Conservation (phyloP, 768 basidiomycete genomes). For the Collybia mongolica region DNA sequence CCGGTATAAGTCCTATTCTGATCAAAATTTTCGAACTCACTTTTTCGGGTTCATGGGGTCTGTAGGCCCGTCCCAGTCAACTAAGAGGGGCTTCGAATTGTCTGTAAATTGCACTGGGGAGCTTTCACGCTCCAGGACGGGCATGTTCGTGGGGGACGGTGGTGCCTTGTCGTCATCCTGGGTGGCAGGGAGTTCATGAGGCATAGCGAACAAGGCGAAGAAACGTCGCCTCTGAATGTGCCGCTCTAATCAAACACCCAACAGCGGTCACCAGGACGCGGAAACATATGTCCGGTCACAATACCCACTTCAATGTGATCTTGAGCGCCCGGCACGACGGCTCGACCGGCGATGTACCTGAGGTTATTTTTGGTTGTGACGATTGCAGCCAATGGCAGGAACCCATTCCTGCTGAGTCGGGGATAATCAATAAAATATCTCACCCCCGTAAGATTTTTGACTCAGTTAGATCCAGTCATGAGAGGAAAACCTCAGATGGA, state of each 20-base stretch:
- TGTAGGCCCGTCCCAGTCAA: conserved; percentile 64
- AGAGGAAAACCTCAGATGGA: too few relatives aligned
- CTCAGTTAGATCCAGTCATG: too few relatives aligned
- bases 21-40: conserved; percentile 24
- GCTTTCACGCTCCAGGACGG: neutral
- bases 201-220: neutral
- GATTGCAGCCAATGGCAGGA: too few relatives aligned
- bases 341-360: too few relatives aligned
- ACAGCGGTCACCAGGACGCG: neutral
- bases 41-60: conserved; percentile 62
- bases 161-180: neutral
- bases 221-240: neutral
- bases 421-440: too few relatives aligned
- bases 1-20: neutral
- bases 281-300: neutral
- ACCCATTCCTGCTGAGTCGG: too few relatives aligned
- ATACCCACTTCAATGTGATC: neutral
- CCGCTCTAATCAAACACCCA: neutral
- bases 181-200: neutral
- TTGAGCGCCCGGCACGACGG: too few relatives aligned
- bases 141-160: neutral
- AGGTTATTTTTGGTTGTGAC: too few relatives aligned
- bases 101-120: neutral
- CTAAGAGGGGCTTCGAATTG: conserved; percentile 24
- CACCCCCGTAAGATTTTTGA: too few relatives aligned